Evolutionary conservation across 805 yeast genomes (phyloP), one percentile per base, ranked within the genome.

Genomic region (Myxozyma vanderwaltii): DNA sequence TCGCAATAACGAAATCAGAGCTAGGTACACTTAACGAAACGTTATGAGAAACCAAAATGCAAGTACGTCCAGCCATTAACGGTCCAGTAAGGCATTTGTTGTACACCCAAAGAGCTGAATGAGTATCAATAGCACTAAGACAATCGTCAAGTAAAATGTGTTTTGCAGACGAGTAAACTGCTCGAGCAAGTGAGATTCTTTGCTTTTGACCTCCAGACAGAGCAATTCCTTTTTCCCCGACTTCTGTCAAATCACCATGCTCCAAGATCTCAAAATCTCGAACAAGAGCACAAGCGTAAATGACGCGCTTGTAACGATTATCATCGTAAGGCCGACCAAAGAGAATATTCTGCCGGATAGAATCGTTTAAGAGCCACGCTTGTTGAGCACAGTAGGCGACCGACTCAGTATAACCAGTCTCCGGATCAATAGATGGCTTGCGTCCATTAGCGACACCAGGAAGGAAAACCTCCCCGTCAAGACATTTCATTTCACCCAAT

Each of bases 161-260:
- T 62, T 85, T 83, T 0, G 97, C 86, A 68, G 83, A 81, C 1
- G 96, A 90, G 72, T 92, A 92, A 64, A 92, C 76, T 0, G 98
- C 97, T 72, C 99, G 83, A 1, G 99, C 71, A n/a, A n/a, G n/a
- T n/a, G n/a, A n/a, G n/a, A n/a, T n/a, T n/a, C n/a, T n/a, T n/a
- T n/a, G n/a, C n/a, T 92, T 92, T 75, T 92, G 99, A 58, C 99
- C 98, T 67, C 98, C 99, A 24, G 97, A 90, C 58, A 92, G 78
- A 0, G 97, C 86, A 58, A 92, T 89, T 73, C 99, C 99, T 77
- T 92, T 91, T 75, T 92, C 99, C 72, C 98, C 99, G 72, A 92
- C 87, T 74, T 90, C 94, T 12, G 99, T 92, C 70, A 82, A 80
- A 74, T 92, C 98, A 63, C 98, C 97, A 56, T 85, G 88, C 62